phyloP scores from a whole-genome alignment of 768 basidiomycete species.

The Gautieria morchelliformis region DNA sequence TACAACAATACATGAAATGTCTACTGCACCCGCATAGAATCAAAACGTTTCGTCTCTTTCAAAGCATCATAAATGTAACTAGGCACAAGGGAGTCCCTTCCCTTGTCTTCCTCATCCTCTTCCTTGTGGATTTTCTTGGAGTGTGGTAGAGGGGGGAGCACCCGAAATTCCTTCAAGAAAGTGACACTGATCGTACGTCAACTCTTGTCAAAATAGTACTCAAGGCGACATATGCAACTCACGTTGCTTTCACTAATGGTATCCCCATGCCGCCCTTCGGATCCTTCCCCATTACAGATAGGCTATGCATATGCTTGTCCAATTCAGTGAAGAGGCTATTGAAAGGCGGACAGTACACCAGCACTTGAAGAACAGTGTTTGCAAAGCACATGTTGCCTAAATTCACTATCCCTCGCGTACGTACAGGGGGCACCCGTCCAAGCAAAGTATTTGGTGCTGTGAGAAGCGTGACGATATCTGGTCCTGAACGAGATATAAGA shows the following conservation, averaged over 20 bases:
- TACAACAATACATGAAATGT: conserved; percentile 5
- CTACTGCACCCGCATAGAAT: conserved; percentile 73
- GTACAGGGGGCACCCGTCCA: conserved; percentile 29
- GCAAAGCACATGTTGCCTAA: conserved; percentile 98
- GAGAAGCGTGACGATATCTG: conserved; percentile 47
- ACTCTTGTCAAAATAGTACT: not conserved
- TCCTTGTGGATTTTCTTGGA: conserved; percentile 19
- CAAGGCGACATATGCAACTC: conserved; percentile 11
- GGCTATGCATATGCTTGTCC: conserved; percentile 38
- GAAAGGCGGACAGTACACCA: conserved; percentile 87
- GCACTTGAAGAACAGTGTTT: conserved; percentile 84
- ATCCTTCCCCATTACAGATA: conserved; percentile 12
- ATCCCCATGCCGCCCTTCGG: not conserved
- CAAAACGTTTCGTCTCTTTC: conserved; percentile 89
- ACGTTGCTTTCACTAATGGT: conserved; percentile 35
- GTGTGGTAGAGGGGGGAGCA: conserved; percentile 7
- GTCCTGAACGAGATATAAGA: conserved; percentile 31
- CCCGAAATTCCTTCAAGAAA: conserved; percentile 73
- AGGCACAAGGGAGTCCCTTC: conserved; percentile 64
- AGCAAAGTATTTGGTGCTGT: conserved; percentile 16
- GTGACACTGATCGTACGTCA: conserved; percentile 31
- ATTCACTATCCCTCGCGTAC: conserved; percentile 81
- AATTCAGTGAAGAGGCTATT: conserved; percentile 67
- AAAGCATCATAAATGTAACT: conserved; percentile 84
- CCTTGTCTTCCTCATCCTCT: conserved; percentile 36